Evolutionary conservation across 768 basidiomycete species (phyloP), one percentile per base, ranked within the genome.

Genomic region (Harrya chromipes): DNA sequence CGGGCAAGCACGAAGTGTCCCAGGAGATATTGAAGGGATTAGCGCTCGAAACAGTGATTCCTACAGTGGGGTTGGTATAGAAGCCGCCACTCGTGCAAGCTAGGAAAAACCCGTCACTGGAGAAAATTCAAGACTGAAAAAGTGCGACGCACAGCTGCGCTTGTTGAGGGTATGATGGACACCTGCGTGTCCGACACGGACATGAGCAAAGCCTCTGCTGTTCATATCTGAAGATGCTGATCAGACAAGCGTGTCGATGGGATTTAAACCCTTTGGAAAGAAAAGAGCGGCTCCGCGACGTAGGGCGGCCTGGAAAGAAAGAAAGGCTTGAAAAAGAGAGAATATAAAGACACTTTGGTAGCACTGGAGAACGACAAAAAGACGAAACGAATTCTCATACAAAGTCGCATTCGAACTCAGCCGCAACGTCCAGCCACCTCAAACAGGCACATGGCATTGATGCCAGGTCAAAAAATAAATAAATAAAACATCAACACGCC

Each of bases 81-180:
- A 90, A 81, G 0, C 78, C 79, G 35, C 85, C 85, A 2, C 73
- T 76, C 1, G 61, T 38, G 63, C 85, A 87, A 26, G 66, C 79
- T 80, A 40, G 13, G 20, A 53, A 44, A n/a, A 39, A 41, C 2
- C 21, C 16, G 27, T 53, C 42, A 53, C 9, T 17, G 44, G 4
- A 14, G 23, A 4, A 11, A 40, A 20, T n/a, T 4, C 23, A 40
- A 39, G 20, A 36, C 6, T 2, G 10, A 8, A 31, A 9, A 41
- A 13, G 1, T 8, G 9, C 16, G 31, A 61, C 63, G n/a, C 47
- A 62, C 64, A 56, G 39, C 20, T 43, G 41, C 67, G 72, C 59
- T 64, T 69, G 36, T 46, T 40, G 29, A 49, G 46, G n/a, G 34
- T 21, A 35, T 50, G 53, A 42, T 38, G 43, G 8, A 55, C 63